Base-by-base conservation (phyloP, 1,284 basidiomycete genomes). In the Mycosarcoma maydis region DNA sequence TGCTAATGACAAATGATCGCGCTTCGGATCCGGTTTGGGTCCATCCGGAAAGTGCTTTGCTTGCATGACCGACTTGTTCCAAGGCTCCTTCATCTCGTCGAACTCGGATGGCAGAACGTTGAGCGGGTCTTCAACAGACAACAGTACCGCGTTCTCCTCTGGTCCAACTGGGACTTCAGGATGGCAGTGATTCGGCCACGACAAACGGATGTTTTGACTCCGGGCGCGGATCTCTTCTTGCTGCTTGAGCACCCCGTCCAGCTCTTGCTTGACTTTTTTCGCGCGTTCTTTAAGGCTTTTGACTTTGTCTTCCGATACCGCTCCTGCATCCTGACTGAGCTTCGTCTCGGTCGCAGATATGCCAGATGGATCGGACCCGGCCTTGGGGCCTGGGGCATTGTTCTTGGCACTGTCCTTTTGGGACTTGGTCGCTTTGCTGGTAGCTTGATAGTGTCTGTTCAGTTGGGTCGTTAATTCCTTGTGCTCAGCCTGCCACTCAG, bases 1-100 rank as follows among this genome's bases (percentile, higher is more conserved):
- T 14, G 77, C 71, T 4, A 80, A 48, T 5, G 42, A 29, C 19
- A 83, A 65, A 54, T 83, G 83, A 24, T 81, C 77, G 26, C 55
- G 67, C 17, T 34, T 46, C 0, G 57, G 42, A 30, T 71, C 51
- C 16, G 68, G 24, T 10, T 20, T 6, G 0, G 68, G 68, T 29
- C 62, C 62, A 1, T 50, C 40, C 5, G 68, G 58, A 32, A 71
- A 71, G 37, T 60, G 39, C 39, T 70, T 65, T 3, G 30, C 36
- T 36, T 70, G 67, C 16, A 70, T 49, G 9, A 43, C 61, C 23
- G 61, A 65, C 17, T 40, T n/a, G 50, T 60, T 55, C 56, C 60
- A 65, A 7, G 52, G 17, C 44, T 56, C 53, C 56, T 70, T 70
- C 49, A 70, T 60, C 37, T 42, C 48, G 14, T 70, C 53, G 26